Conservation (phyloP, 305 asterid species). For the Solanum hybrid region DNA sequence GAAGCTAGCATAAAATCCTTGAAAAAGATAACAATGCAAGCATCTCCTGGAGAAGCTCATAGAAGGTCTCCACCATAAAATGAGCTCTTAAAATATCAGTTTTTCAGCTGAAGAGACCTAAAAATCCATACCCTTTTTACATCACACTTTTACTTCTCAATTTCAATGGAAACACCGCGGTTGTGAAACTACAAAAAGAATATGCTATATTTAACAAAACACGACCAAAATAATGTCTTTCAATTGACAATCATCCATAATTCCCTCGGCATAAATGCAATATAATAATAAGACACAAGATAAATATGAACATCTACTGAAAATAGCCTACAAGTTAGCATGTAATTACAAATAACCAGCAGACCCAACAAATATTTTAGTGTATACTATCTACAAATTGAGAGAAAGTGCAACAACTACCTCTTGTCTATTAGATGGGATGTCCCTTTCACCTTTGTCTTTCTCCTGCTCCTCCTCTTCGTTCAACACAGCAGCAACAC, state of each 20-base stretch:
- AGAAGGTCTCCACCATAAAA: too few relatives aligned
- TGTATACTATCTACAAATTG: neutral
- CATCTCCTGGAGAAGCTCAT: neutral
- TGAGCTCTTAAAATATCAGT: neutral
- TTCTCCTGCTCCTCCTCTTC: slow-evolving; percentile 21
- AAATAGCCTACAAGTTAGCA: neutral
- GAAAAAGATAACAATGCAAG: slow-evolving; percentile 32
- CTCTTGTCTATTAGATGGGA: slow-evolving; percentile 26
- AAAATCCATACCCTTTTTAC: neutral
- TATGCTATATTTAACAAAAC: neutral
- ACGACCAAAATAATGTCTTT: neutral
- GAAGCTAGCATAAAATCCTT: neutral
- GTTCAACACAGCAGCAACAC: too few relatives aligned
- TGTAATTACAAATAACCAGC: neutral
- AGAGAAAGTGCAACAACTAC: slow-evolving; percentile 21
- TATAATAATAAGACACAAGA: neutral
- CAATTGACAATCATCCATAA: neutral
- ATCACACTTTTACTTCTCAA: neutral
- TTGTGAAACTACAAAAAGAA: neutral
- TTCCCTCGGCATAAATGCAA: neutral
- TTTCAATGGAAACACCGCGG: neutral
- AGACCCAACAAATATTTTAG: neutral
- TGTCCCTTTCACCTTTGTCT: slow-evolving; percentile 11
- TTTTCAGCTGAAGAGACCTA: neutral
- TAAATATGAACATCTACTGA: neutral